Percentiles rank a stretch among this genome's conserved stretches.
Conservation (phyloP, 2,329 filamentous ascomycete species). For the Colletotrichum tanaceti region DNA sequence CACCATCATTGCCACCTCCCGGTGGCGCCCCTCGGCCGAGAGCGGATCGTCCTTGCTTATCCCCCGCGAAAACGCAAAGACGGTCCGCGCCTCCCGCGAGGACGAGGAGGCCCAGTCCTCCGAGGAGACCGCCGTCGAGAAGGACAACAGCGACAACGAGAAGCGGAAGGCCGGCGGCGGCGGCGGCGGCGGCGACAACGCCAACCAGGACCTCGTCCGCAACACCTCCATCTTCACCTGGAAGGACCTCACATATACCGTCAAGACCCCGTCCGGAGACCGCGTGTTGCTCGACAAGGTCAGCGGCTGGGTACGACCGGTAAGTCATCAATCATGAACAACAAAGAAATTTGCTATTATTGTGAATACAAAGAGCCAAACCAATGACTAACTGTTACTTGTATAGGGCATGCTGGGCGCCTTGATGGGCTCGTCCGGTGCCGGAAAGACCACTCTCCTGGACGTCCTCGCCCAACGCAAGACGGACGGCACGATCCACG, state of each 20-base stretch:
- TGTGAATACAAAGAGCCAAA: too few relatives aligned
- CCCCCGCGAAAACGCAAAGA: slow-evolving; percentile 67
- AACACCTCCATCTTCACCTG: slow-evolving; percentile 80
- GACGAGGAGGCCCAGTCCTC: slow-evolving; percentile 63
- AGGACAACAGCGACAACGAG: slow-evolving; percentile 45
- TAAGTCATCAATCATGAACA: too few relatives aligned
- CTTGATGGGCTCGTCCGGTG: slow-evolving; percentile 84
- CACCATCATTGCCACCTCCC: slow-evolving; percentile 67
- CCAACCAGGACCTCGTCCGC: slow-evolving; percentile 59
- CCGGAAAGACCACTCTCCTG: slow-evolving; percentile 86
- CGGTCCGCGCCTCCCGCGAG: slow-evolving; percentile 44
- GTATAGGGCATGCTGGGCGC: slow-evolving; percentile 74
- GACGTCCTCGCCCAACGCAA: slow-evolving; percentile 85
- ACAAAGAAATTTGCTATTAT: too few relatives aligned
- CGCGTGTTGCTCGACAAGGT: slow-evolving; percentile 81
- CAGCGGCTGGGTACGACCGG: slow-evolving; percentile 83
- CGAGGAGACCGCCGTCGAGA: slow-evolving; percentile 47
- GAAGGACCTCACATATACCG: slow-evolving; percentile 77
- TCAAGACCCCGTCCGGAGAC: slow-evolving; percentile 70
- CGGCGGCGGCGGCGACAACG: slow-evolving; percentile 46
- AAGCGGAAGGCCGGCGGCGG: too few relatives aligned
- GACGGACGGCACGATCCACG: slow-evolving; percentile 80
- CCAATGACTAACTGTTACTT: too few relatives aligned
- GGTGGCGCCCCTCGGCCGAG: slow-evolving; percentile 66
- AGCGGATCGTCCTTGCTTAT: slow-evolving; percentile 68